Percentiles rank a stretch among this genome's conserved stretches.
Conservation (phyloP, 179 eudicot genomes). For the Carnegiea gigantea region DNA sequence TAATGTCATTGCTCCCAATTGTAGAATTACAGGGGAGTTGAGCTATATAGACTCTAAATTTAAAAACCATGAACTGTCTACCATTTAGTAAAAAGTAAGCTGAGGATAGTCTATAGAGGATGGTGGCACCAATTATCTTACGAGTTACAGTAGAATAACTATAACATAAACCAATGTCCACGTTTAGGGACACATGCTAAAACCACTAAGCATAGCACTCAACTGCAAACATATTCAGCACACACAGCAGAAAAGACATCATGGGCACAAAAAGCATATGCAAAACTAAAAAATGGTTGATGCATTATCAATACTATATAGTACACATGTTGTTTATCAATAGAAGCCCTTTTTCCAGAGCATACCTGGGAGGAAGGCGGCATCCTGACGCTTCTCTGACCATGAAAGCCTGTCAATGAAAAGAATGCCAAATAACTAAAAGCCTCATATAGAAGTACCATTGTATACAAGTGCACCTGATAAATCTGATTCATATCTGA, state of each 20-base stretch:
- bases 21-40: too few relatives aligned
- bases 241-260: background rate
- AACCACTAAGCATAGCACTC: too few relatives aligned
- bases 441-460: background rate
- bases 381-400: conserved; percentile 43
- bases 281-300: background rate
- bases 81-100: too few relatives aligned
- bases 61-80: background rate
- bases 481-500: too few relatives aligned
- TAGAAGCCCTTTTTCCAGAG: background rate
- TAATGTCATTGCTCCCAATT: too few relatives aligned
- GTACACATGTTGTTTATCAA: background rate
- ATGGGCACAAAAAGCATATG: background rate
- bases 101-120: too few relatives aligned
- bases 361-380: conserved; percentile 45
- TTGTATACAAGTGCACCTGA: background rate
- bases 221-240: background rate
- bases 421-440: background rate
- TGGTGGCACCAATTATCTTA: too few relatives aligned
- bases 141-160: too few relatives aligned
- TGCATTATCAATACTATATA: background rate
- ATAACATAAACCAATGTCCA: too few relatives aligned
- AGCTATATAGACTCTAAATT: background rate
- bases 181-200: too few relatives aligned
- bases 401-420: conserved; percentile 37